These are phyloP conservation scores for Chlorella variabilis DNA, from an alignment of 163 green algal species.

Conservation along the genomic window DNA sequence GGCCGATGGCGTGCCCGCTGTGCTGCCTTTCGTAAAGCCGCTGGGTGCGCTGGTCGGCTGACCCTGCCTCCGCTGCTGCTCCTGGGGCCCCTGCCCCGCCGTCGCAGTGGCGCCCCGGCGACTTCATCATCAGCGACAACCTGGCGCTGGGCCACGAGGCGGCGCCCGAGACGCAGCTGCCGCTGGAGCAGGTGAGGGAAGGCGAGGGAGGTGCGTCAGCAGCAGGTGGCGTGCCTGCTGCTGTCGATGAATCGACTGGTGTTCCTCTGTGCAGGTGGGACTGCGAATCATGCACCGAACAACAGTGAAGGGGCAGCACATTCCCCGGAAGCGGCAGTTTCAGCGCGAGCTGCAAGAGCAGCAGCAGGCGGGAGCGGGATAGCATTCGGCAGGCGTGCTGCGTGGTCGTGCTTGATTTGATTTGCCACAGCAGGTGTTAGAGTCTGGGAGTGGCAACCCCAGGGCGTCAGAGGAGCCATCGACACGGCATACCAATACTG, in stretches of 20 bases:
- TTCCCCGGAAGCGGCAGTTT: constrained; percentile 8
- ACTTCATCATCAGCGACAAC: constrained; percentile 66
- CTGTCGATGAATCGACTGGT: not conserved
- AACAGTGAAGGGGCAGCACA: constrained; percentile 46
- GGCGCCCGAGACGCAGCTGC: constrained; percentile 51
- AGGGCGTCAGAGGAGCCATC: no score
- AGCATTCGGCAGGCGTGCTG: not conserved
- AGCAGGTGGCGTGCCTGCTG: not conserved
- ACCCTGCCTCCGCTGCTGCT: not conserved
- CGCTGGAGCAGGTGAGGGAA: constrained; percentile 20
- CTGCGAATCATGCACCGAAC: constrained; percentile 59
- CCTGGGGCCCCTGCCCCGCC: not conserved
- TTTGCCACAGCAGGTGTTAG: no score
- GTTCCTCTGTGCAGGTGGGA: constrained; percentile 6
- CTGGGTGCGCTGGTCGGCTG: not conserved
- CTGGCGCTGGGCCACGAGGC: constrained; percentile 58
- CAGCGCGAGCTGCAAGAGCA: no score
- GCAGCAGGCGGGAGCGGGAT: not conserved
- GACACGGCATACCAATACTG: no score
- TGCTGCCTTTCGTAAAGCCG: no score
- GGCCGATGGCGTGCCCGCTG: no score
- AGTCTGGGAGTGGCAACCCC: no score
- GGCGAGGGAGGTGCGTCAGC: not conserved
- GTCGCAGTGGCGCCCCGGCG: constrained; percentile 50
- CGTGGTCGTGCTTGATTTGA: not conserved